Evolutionary conservation across 768 basidiomycete species (phyloP), one percentile per base, ranked within the genome.

Genomic region (Pleurotus platypus): DNA sequence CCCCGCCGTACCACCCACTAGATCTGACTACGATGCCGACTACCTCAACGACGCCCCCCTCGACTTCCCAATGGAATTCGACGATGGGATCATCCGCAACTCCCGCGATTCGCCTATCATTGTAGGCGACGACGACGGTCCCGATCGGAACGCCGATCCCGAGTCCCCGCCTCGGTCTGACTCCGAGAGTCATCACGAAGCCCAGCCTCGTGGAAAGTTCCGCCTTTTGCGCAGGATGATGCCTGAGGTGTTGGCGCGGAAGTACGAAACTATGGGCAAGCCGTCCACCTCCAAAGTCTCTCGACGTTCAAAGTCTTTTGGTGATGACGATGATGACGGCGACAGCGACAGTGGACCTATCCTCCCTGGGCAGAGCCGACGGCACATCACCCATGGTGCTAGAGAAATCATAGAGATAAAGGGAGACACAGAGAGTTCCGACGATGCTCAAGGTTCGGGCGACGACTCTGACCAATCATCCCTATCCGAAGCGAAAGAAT

Each of bases 391-490:
- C 26, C 58, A 60, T 18, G 66, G 67, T 24, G 5, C 42, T 20
- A 70, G 61, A 50, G 67, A 72, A 53, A 42, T 64, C 18, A 61
- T 63, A 38, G 77, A 80, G 5, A 75, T 89, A 53, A 80, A 71
- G 60, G 87, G 86, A 5, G 88, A 89, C 60, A 67, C 84, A 1
- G 86, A 89, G 64, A 87, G 84, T 68, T 79, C 79, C 20, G 79
- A 81, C 35, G 64, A 70, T 24, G 26, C 24, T 20, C 18, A 27
- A 5, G 39, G 22, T 7, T 70, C 69, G 22, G 56, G 1, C 24
- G 55, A 43, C 22, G 39, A 42, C 3, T 46, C 45, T 42, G 37
- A 43, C 30, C 30, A 35, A 18, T 8, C 55, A 48, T 42, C 27
- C 46, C 13, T 16, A 8, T 43, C 38, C 38, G 61, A 54, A 12